A percentile compares a stretch with the other conserved stretches of the same genome.
phyloP scores from a whole-genome alignment of 2,329 filamentous ascomycete species.

The Neofusicoccum umdonicola region DNA sequence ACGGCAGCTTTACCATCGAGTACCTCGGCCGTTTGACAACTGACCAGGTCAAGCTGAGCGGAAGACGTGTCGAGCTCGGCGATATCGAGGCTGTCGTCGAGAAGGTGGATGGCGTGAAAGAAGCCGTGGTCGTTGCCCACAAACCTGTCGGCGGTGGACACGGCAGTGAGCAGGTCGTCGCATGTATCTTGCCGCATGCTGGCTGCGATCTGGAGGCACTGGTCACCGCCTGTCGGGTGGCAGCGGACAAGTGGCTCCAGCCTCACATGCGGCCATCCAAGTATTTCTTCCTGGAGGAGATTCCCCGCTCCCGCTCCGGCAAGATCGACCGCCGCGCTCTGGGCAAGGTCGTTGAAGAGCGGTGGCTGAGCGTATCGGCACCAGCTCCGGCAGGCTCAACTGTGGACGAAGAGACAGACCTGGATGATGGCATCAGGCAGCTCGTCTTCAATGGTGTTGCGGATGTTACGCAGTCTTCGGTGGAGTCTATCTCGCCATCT shows the following conservation, averaged over 20 bases:
- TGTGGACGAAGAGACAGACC: neutral
- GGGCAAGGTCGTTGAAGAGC: slow-evolving; percentile 12
- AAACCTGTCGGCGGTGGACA: slow-evolving; percentile 26
- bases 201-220: slow-evolving; percentile 20
- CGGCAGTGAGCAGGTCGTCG: slow-evolving; percentile 13
- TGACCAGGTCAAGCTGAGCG: slow-evolving; percentile 78
- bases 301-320: slow-evolving; percentile 73
- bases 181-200: neutral
- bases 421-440: neutral
- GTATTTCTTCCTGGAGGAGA: slow-evolving; percentile 58
- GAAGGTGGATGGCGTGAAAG: slow-evolving; percentile 45
- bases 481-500: slow-evolving; percentile 18
- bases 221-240: slow-evolving; percentile 7
- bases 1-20: slow-evolving; percentile 64
- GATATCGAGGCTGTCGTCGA: slow-evolving; percentile 34
- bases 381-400: neutral
- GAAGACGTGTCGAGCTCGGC: slow-evolving; percentile 73
- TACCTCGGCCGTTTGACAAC: slow-evolving; percentile 72
- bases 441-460: slow-evolving; percentile 19
- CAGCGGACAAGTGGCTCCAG: slow-evolving; percentile 60
- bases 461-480: slow-evolving; percentile 19
- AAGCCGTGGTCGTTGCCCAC: slow-evolving; percentile 34
- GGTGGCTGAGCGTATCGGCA: neutral
- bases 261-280: slow-evolving; percentile 76
- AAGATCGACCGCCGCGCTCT: slow-evolving; percentile 66